These are phyloP conservation scores for Debaryomyces prosopidis DNA, from an alignment of 805 yeast genomes.

Conservation along the genomic window DNA sequence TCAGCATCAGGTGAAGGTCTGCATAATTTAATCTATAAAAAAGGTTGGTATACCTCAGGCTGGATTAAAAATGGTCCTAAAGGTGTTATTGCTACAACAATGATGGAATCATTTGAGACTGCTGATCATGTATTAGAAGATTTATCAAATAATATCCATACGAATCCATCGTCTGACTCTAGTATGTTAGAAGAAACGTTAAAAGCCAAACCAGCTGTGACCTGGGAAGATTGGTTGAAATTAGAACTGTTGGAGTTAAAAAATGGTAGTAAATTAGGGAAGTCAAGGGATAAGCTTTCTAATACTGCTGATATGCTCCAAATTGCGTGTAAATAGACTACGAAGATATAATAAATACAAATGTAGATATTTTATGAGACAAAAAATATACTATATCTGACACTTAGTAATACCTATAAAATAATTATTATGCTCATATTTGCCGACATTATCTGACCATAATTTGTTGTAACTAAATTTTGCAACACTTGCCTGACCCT, in stretches of 20 bases:
- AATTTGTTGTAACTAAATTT: conserved; percentile 12
- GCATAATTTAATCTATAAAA: conserved; percentile 23
- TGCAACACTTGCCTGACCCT: not conserved
- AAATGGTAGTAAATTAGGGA: conserved; percentile 50
- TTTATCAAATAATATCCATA: conserved; percentile 30
- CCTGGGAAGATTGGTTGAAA: conserved; percentile 69
- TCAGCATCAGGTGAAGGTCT: conserved; percentile 14
- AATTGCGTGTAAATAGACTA: conserved; percentile 21
- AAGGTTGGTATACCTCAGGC: conserved; percentile 76
- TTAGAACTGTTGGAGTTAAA: conserved; percentile 55
- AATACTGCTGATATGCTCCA: conserved; percentile 50
- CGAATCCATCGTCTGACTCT: conserved; percentile 19
- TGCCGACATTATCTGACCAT: conserved; percentile 23
- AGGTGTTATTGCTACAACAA: conserved; percentile 90
- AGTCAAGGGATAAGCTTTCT: conserved; percentile 59
- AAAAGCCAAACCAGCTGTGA: conserved; percentile 24
- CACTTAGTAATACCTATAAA: conserved; percentile 33
- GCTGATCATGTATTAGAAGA: conserved; percentile 68
- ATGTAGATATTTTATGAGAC: too few relatives aligned
- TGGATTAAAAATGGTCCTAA: conserved; percentile 88
- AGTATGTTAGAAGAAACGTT: conserved; percentile 12
- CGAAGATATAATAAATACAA: too few relatives aligned
- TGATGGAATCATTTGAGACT: conserved; percentile 78
- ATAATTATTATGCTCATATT: conserved; percentile 32
- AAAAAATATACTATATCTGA: not conserved